Percentiles rank a stretch among this genome's conserved stretches.
Conservation (phyloP, 2,329 filamentous ascomycete species). For the Aspergillus melleus region DNA sequence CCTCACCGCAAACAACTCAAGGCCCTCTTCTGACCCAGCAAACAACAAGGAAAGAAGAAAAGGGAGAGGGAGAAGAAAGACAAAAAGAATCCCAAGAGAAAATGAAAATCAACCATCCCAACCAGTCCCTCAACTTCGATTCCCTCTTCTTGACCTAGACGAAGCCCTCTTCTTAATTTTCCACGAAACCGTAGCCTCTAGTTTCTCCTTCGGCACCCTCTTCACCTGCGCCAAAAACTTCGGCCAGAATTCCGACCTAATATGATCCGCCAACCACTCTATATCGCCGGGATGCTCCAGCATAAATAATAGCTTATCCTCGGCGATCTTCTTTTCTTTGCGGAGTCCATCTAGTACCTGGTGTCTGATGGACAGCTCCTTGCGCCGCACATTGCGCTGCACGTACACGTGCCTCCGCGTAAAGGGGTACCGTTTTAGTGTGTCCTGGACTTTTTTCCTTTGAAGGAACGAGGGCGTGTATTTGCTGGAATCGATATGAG, state of each 20-base stretch:
- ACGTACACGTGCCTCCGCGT: neutral
- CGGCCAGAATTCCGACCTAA: constrained; percentile 9
- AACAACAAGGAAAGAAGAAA: too few species aligned
- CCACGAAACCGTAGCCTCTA: too few species aligned
- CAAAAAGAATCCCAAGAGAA: too few species aligned
- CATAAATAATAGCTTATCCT: constrained; percentile 6
- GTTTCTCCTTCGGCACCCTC: neutral
- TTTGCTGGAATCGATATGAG: neutral
- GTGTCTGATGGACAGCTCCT: neutral
- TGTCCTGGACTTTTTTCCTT: neutral
- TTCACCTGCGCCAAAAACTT: constrained; percentile 3
- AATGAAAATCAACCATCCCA: too few species aligned
- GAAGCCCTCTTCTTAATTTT: too few species aligned
- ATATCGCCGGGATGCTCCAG: constrained; percentile 10
- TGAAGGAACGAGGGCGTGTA: neutral
- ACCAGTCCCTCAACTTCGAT: too few species aligned
- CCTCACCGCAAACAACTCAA: too few species aligned
- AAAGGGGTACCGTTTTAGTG: neutral
- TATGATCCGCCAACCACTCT: constrained; percentile 5
- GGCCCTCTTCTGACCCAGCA: too few species aligned
- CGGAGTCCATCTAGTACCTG: neutral
- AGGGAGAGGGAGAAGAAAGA: too few species aligned
- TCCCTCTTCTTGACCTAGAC: too few species aligned
- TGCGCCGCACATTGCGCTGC: neutral
- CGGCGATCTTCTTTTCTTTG: neutral